These are phyloP conservation scores for Apophysomyces elegans DNA, from an alignment of 371 early-diverging fungal genomes.

Conservation along the genomic window DNA sequence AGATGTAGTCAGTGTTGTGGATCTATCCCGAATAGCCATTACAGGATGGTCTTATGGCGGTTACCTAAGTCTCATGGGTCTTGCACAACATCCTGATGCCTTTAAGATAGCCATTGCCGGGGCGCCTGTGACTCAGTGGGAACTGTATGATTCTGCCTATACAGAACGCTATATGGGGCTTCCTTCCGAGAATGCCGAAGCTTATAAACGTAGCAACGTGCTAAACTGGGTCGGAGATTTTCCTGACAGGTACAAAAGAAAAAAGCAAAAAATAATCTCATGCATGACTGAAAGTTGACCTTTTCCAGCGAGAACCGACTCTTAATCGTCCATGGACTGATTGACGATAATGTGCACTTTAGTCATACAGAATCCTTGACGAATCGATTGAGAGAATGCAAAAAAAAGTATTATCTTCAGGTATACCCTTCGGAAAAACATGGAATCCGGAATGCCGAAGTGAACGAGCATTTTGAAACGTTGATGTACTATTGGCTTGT, in stretches of 20 bases:
- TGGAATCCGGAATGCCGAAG: conserved; percentile 70
- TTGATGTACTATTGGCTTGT: conserved; percentile 73
- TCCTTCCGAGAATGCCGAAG: conserved; percentile 51
- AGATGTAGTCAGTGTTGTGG: conserved; percentile 43
- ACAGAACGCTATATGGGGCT: conserved; percentile 82
- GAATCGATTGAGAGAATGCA: conserved; percentile 55
- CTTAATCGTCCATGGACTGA: conserved; percentile 76
- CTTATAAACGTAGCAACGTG: conserved; percentile 60
- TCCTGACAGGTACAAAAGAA: conserved; percentile 58
- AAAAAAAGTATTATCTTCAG: conserved; percentile 70
- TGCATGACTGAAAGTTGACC: conserved; percentile 1
- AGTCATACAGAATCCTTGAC: conserved; percentile 67
- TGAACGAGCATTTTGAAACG: conserved; percentile 84
- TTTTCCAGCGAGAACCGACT: conserved; percentile 62
- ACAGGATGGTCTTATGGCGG: conserved; percentile 82
- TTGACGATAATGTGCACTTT: conserved; percentile 87
- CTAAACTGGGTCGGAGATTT: conserved; percentile 58
- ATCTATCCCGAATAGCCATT: conserved; percentile 66
- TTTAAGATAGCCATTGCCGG: conserved; percentile 79
- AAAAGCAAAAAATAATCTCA: background rate
- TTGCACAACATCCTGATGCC: conserved; percentile 64
- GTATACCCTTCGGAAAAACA: conserved; percentile 79
- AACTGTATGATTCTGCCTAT: conserved; percentile 78
- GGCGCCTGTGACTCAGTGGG: conserved; percentile 81
- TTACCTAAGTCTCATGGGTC: conserved; percentile 72